These are phyloP conservation scores for Thozetella sp. DNA, from an alignment of 495 filamentous ascomycete genomes.

Conservation along the genomic window DNA sequence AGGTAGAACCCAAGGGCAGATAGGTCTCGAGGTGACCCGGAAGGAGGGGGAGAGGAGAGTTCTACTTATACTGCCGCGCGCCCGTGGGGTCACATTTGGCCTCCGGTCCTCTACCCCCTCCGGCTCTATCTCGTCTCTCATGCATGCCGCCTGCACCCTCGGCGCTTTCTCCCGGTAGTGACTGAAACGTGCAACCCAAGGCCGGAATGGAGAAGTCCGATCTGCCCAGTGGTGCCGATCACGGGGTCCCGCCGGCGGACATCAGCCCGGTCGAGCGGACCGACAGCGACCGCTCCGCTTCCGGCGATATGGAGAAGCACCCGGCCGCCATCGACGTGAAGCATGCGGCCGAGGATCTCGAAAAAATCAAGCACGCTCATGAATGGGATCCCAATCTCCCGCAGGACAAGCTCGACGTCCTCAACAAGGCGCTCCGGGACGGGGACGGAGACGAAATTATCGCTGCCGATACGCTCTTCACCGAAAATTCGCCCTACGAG, in stretches of 20 bases:
- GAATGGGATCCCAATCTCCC: constrained; percentile 34
- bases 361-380: constrained; percentile 26
- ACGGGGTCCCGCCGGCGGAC: background rate
- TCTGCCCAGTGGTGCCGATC: background rate
- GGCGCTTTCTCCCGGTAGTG: too few relatives aligned
- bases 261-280: background rate
- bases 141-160: too few relatives aligned
- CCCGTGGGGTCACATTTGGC: too few relatives aligned
- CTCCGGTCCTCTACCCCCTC: too few relatives aligned
- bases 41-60: too few relatives aligned
- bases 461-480: constrained; percentile 24
- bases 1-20: too few relatives aligned
- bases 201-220: background rate
- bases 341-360: constrained; percentile 20
- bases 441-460: constrained; percentile 32
- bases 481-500: constrained; percentile 32
- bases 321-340: constrained; percentile 11
- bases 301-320: constrained; percentile 15
- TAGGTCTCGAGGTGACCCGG: too few relatives aligned
- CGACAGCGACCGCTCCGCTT: background rate
- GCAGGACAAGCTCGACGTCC: constrained; percentile 26
- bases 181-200: too few relatives aligned
- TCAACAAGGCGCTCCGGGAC: constrained; percentile 37
- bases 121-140: too few relatives aligned
- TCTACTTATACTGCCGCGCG: too few relatives aligned